Base-by-base conservation (phyloP, 495 filamentous ascomycete species). In the Geopyxis carbonaria region DNA sequence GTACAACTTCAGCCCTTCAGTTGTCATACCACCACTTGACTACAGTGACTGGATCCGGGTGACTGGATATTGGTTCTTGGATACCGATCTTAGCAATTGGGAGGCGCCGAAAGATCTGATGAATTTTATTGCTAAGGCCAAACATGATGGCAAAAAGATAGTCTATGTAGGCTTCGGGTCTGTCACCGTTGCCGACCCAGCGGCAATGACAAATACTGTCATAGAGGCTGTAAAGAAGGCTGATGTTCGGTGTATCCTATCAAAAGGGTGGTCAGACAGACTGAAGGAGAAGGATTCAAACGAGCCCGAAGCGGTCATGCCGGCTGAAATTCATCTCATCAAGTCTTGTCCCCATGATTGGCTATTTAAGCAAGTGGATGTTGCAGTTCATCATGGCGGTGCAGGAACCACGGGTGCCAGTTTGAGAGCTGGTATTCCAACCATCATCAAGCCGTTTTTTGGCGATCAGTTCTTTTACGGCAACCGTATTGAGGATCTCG, bases 211-310 rank as follows among this genome's bases (percentile, higher is more conserved):
- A 24, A 71, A 75, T 49, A 85, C 86, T 0, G 78, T 97, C 9
- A 76, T 97, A 22, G 80, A 92, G 39, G 84, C 83, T 0, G 82
- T 95, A 4, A 59, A 73, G 40, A 93, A 91, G 58, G 91, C 91
- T 0, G 87, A 91, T 50, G 83, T 95, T 3, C 73, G 87, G 31
- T 95, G 91, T 49, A 89, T 97, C 49, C 67, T 97, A 5, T 92
- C 83, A 19, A 95, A 95, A 56, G 89, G 89, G n/a, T 97, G 89
- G 89, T 93, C 85, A n/a, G 89, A 95, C 57, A 73, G 86, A 15
- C 65, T 85, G 10, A 73, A 67, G 46, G 50, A 51, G 45, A 50
- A 53, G 30, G 69, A 67, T 23, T 38, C 45, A 3, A 45, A 53
- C 35, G 70, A 67, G 31, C 56, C 68, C 0, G 85, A 93, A 52